phyloP scores from a whole-genome alignment of 768 basidiomycete species.

The Mrakia blollopis region DNA sequence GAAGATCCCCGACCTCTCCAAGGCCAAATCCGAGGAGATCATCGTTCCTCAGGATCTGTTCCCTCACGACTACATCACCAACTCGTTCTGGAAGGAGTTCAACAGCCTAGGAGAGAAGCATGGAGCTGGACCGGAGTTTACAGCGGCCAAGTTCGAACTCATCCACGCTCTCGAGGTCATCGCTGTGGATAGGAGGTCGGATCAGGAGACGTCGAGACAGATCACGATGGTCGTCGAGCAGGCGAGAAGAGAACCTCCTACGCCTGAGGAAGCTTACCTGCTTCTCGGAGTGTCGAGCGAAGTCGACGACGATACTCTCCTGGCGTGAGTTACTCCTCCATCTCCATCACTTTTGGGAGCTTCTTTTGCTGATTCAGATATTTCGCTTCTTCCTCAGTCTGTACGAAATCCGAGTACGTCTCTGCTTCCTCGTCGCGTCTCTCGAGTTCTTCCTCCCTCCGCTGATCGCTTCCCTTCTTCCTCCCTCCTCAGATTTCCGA shows the following conservation, averaged over 20 bases:
- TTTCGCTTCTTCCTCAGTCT: slow-evolving; percentile 48
- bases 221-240: slow-evolving; percentile 49
- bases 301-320: slow-evolving; percentile 71
- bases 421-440: not conserved
- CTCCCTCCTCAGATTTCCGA: slow-evolving; percentile 33
- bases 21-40: slow-evolving; percentile 52
- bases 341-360: slow-evolving; percentile 3
- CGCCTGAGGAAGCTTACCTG: slow-evolving; percentile 64
- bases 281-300: slow-evolving; percentile 64
- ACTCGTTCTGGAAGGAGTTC: slow-evolving; percentile 64
- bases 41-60: slow-evolving; percentile 62
- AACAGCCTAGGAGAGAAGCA: slow-evolving; percentile 54
- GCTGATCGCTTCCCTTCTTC: not conserved
- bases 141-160: slow-evolving; percentile 53
- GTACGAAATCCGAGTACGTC: slow-evolving; percentile 42
- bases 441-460: not conserved
- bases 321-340: slow-evolving; percentile 47
- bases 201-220: slow-evolving; percentile 47
- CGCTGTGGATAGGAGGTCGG: slow-evolving; percentile 56
- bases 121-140: not conserved
- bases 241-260: slow-evolving; percentile 57
- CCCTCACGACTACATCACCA: slow-evolving; percentile 52
- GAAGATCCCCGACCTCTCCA: slow-evolving; percentile 48
- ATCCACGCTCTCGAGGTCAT: slow-evolving; percentile 66
- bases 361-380: not conserved